These are phyloP conservation scores for Cercis canadensis DNA, from an alignment of 306 rosid genomes.

Conservation along the genomic window DNA sequence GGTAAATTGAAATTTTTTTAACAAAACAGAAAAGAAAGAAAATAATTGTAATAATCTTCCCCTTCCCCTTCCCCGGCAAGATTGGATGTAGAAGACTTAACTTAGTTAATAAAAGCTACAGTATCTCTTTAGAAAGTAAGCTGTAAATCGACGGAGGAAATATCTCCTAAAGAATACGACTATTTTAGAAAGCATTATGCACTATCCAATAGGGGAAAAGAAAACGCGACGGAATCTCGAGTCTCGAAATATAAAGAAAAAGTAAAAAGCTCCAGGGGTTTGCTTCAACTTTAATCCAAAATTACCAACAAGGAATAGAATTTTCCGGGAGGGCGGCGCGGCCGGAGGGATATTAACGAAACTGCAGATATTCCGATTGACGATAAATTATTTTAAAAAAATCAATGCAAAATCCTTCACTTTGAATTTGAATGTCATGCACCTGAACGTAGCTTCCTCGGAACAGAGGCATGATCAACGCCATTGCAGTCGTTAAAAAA, in stretches of 20 bases:
- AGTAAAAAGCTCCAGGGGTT: conserved; percentile 42
- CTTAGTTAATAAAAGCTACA: conserved; percentile 43
- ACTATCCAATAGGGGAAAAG: conserved; percentile 5
- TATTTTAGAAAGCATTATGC: conserved; percentile 28
- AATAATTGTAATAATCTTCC: neutral
- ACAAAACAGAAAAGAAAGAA: neutral
- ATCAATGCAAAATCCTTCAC: conserved; percentile 6
- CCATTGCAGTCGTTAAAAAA: conserved; percentile 54
- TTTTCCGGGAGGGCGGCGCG: neutral
- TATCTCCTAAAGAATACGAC: conserved; percentile 33
- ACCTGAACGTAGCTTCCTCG: conserved; percentile 85
- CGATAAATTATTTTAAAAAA: neutral
- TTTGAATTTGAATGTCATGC: conserved; percentile 30
- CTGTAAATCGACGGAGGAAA: conserved; percentile 24
- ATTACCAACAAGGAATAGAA: conserved; percentile 20
- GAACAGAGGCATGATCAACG: conserved; percentile 70
- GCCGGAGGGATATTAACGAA: conserved; percentile 1
- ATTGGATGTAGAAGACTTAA: conserved; percentile 26
- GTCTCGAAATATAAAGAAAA: conserved; percentile 43
- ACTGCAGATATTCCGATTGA: neutral
- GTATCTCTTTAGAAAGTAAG: conserved; percentile 35
- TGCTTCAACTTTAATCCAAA: conserved; percentile 55
- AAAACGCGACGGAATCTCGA: conserved; percentile 37
- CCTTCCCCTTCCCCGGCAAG: neutral
- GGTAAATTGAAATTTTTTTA: neutral